Base-by-base conservation (phyloP, 106 monocot species). In the Narthecium ossifragum region DNA sequence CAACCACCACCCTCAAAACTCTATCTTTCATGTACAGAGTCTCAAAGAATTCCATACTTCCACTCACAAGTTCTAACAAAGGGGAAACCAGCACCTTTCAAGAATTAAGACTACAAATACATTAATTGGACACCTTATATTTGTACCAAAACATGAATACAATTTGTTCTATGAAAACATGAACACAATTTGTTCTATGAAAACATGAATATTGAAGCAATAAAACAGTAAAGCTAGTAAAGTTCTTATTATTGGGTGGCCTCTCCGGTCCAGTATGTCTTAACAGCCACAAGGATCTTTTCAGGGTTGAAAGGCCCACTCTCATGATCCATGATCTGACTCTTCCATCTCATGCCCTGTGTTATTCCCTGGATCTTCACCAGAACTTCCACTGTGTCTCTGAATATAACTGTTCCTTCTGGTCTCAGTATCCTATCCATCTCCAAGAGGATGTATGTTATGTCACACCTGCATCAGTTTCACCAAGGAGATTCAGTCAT, bases 331-430 rank as follows among this genome's bases (percentile, higher is more conserved):
- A 49, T 49, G 49, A 49, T 49, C 20, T 22, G 18, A 24, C 49
- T 20, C 5, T 24, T 49, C 49, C 49, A 49, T 24, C 20, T 49
- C 49, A 49, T 49, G 0, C 49, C 49, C 18, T 49, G 6, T 49
- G 49, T 8, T n/a, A 49, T 49, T 9, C 9, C 21, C 49, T 49
- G 18, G 23, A 49, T 24, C 5, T 49, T 49, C 49, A 49, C 49
- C 17, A 49, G 49, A 0, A 49, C 49, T 8, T 49, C 49, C 49
- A 49, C 49, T 24, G 49, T 49, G 49, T 49, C 49, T 24, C 49
- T 21, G 23, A 49, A 49, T 49, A 49, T 49, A n/a, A 49, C 49
- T 23, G 49, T 49, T 6, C 49, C 49, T 49, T 49, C 49, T 49
- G 49, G 49, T 24, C 49, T 20, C 23, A 49, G 21, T 21, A 49